These are phyloP conservation scores for Xylaria multiplex DNA, from an alignment of 2,329 filamentous ascomycete species.

Conservation along the genomic window DNA sequence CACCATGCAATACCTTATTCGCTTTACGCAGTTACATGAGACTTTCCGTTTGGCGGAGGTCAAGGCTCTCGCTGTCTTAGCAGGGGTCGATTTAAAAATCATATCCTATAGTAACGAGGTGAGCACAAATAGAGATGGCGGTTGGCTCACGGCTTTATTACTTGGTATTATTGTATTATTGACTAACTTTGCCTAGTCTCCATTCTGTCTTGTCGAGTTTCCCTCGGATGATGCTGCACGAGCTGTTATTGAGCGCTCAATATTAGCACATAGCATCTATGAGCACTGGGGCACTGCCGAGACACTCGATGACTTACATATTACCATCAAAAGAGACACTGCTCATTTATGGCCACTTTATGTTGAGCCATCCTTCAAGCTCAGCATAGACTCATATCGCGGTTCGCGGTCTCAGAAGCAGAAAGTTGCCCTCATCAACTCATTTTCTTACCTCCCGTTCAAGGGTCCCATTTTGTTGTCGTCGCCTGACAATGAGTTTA, in stretches of 20 bases:
- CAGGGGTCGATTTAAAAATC: constrained; percentile 74
- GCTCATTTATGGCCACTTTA: constrained; percentile 74
- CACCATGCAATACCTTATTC: constrained; percentile 81
- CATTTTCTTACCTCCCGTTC: constrained; percentile 82
- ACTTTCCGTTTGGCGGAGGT: constrained; percentile 89
- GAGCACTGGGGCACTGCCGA: constrained; percentile 85
- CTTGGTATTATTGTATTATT: constrained; percentile 35
- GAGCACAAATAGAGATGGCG: constrained; percentile 50
- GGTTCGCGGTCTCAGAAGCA: constrained; percentile 71
- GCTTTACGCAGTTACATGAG: constrained; percentile 89
- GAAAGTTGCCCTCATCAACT: constrained; percentile 81
- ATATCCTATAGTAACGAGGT: constrained; percentile 80
- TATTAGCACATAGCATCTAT: constrained; percentile 84
- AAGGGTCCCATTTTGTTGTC: constrained; percentile 81
- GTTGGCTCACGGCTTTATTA: constrained; percentile 4
- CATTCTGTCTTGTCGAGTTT: constrained; percentile 82
- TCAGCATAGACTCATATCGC: constrained; percentile 84
- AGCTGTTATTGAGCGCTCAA: constrained; percentile 76
- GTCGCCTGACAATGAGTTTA: constrained; percentile 77
- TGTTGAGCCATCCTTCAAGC: constrained; percentile 76
- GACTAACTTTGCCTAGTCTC: constrained; percentile 67
- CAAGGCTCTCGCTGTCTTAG: constrained; percentile 77
- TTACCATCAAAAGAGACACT: constrained; percentile 68
- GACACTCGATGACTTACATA: constrained; percentile 75
- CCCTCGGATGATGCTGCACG: constrained; percentile 71